phyloP scores from a whole-genome alignment of 441 rosid genomes.

The Capsella rubella region DNA sequence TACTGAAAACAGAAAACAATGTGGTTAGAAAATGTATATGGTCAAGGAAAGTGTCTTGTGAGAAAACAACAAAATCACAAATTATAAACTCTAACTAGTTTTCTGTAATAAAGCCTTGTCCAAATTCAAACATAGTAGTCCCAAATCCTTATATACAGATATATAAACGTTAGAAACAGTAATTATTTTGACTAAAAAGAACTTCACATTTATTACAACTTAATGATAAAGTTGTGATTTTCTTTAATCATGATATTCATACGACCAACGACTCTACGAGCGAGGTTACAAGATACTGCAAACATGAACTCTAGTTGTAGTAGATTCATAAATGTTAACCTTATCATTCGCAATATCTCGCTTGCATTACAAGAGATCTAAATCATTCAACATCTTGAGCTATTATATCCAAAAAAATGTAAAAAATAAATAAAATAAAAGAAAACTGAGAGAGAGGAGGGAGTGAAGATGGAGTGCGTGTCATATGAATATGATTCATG shows the following conservation, averaged over 20 bases:
- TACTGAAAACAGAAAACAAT: neutral
- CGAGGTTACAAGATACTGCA: slow-evolving; percentile 28
- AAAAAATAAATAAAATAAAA: too few relatives aligned
- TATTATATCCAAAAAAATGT: too few relatives aligned
- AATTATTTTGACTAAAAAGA: neutral
- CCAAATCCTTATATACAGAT: too few relatives aligned
- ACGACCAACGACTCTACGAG: neutral
- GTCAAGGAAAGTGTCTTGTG: neutral
- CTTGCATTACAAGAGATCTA: slow-evolving; percentile 35
- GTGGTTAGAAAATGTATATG: neutral
- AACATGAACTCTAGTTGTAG: slow-evolving; percentile 3
- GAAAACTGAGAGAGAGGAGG: slow-evolving; percentile 7
- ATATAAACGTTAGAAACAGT: too few relatives aligned
- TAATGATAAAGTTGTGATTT: neutral
- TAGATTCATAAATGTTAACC: slow-evolving; percentile 24
- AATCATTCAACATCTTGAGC: slow-evolving; percentile 1
- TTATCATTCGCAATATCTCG: slow-evolving; percentile 16
- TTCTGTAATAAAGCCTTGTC: neutral
- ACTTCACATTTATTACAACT: neutral
- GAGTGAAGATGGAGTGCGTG: slow-evolving; percentile 41
- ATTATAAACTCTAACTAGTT: neutral
- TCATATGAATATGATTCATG: slow-evolving; percentile 36
- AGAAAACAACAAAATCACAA: neutral
- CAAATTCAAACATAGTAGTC: too few relatives aligned
- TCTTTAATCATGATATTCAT: neutral